These are phyloP conservation scores for Penicillium sumatraense DNA, from an alignment of 2,329 filamentous ascomycete species.

Conservation along the genomic window DNA sequence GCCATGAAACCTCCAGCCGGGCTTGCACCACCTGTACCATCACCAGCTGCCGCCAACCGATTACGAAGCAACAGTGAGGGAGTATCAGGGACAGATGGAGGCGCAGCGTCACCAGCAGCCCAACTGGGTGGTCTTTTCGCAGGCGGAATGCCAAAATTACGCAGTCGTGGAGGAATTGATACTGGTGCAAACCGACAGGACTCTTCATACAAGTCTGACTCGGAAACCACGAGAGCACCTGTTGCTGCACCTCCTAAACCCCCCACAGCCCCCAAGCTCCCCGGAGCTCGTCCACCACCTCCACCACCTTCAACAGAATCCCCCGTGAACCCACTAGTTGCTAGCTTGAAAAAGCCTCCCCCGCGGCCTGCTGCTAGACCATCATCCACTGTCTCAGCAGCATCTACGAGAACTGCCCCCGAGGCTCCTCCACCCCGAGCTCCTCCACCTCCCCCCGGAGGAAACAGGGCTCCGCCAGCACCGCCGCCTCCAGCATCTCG, in stretches of 20 bases:
- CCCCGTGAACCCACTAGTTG: slow-evolving; percentile 56
- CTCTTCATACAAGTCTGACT: slow-evolving; percentile 79
- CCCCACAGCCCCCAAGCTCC: slow-evolving; percentile 58
- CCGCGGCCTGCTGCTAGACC: slow-evolving; percentile 59
- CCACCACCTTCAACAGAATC: slow-evolving; percentile 55
- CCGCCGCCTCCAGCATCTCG: slow-evolving; percentile 62
- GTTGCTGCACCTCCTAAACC: slow-evolving; percentile 60
- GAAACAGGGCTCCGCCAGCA: slow-evolving; percentile 56
- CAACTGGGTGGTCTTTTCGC: slow-evolving; percentile 89
- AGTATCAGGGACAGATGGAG: slow-evolving; percentile 47
- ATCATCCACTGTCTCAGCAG: slow-evolving; percentile 62
- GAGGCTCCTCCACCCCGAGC: slow-evolving; percentile 58
- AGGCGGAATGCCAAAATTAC: slow-evolving; percentile 92
- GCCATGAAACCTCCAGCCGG: slow-evolving; percentile 23
- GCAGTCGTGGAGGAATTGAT: slow-evolving; percentile 81
- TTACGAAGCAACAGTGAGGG: slow-evolving; percentile 82
- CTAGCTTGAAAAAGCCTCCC: slow-evolving; percentile 64
- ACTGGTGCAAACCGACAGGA: slow-evolving; percentile 72
- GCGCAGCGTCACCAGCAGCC: slow-evolving; percentile 59
- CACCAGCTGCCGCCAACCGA: slow-evolving; percentile 58
- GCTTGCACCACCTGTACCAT: slow-evolving; percentile 54
- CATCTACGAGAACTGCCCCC: slow-evolving; percentile 55
- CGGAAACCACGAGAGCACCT: slow-evolving; percentile 65
- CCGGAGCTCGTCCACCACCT: slow-evolving; percentile 56
- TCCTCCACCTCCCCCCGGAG: slow-evolving; percentile 67